Evolutionary conservation across 352 stramenopile species (phyloP), one percentile per base, ranked within the genome.

Genomic region (Globisporangium irregulare): DNA sequence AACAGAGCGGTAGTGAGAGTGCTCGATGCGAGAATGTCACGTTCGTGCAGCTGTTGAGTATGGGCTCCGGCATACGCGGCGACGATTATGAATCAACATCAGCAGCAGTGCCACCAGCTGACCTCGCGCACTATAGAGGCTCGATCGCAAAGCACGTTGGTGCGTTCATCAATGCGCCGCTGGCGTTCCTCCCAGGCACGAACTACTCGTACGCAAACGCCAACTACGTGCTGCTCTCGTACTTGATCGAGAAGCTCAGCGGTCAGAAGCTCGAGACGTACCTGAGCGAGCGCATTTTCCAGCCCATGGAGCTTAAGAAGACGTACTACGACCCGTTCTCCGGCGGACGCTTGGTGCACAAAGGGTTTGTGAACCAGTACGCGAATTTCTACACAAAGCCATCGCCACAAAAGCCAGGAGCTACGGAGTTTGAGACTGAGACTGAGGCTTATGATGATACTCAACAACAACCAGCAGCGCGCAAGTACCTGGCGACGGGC

Each of bases 201-300:
- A 81, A 78, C 58, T 91, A 84, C 59, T 68, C 68, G 53, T 86
- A 87, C 59, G 48, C 78, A 1, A 75, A 88, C 59, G 68, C 79
- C 20, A 89, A 89, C 66, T 88, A 83, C 48, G 72, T 88, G 55
- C 15, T 91, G 38, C 63, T 89, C 18, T 74, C 79, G 22, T 91
- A 88, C 66, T 74, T 91, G 71, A 72, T 91, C 54, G 82, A 91
- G 68, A 87, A 82, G 60, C 53, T 91, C 22, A 91, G 82, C 61
- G 74, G 69, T 0, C 18, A 83, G 27, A 27, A 32, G 8, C 67
- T 87, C 24, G 70, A 69, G 27, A 58, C 68, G 25, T 91, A 91
- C 62, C 48, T 91, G 22, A 25, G 77, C 34, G 64, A 75, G 55
- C 67, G 80, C 22, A 71, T 91, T 65, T 77, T 79, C 29, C 15